Conservation (phyloP, 768 basidiomycete genomes). For the Tylopilus intermedius region DNA sequence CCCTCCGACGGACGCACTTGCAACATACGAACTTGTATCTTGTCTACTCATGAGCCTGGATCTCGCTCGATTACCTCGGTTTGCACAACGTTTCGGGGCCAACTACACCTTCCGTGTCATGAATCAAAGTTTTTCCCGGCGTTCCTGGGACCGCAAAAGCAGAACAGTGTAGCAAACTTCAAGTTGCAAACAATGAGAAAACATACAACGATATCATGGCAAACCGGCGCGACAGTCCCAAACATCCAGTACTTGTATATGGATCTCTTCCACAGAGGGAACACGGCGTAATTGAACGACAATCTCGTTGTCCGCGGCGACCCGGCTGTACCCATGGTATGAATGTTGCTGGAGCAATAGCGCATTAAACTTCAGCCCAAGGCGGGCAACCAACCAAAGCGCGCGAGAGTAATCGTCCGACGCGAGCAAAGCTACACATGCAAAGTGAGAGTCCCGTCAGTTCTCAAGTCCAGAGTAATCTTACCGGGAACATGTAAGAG, state of each 20-base stretch:
- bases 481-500: neutral
- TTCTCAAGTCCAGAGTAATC: neutral
- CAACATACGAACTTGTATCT: too few species aligned
- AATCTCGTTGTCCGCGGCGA: constrained; percentile 7
- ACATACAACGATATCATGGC: too few species aligned
- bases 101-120: too few species aligned
- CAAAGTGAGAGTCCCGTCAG: neutral
- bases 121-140: too few species aligned
- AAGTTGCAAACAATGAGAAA: too few species aligned
- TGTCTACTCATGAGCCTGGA: too few species aligned
- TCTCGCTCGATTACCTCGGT: too few species aligned
- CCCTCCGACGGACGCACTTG: too few species aligned
- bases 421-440: neutral
- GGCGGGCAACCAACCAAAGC: constrained; percentile 1
- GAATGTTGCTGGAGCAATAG: neutral
- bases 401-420: neutral
- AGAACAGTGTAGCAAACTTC: too few species aligned
- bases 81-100: too few species aligned
- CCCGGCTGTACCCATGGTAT: constrained; percentile 1
- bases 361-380: constrained; percentile 5
- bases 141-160: too few species aligned
- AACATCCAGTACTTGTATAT: neutral
- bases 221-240: neutral
- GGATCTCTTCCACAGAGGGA: neutral
- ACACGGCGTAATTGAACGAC: neutral